phyloP scores from a whole-genome alignment of 164 flowering plant species.

The Hamamelis virginiana region DNA sequence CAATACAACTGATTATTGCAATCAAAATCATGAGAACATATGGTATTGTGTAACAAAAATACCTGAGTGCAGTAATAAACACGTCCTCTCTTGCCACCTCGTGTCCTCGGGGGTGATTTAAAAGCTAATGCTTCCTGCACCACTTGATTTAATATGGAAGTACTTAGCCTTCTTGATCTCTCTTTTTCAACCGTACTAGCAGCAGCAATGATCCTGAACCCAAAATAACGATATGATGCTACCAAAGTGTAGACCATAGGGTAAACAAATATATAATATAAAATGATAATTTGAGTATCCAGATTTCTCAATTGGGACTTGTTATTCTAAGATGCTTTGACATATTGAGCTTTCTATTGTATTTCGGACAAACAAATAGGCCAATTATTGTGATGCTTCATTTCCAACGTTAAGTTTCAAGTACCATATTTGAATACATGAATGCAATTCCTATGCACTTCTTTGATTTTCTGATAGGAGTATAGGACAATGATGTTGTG shows the following conservation, averaged over 20 bases:
- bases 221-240: not conserved
- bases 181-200: slow-evolving; percentile 82
- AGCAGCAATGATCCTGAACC: slow-evolving; percentile 76
- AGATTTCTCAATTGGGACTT: not conserved
- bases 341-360: not conserved
- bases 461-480: too few species aligned
- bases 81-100: slow-evolving; percentile 94
- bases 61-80: slow-evolving; percentile 96
- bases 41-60: not conserved
- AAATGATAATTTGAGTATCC: not conserved
- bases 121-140: slow-evolving; percentile 87
- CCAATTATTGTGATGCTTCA: too few species aligned
- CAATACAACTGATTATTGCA: not conserved
- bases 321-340: not conserved
- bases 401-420: not conserved
- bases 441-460: too few species aligned
- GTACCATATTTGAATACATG: too few species aligned
- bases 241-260: not conserved
- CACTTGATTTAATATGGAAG: slow-evolving; percentile 87
- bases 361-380: not conserved
- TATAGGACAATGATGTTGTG: too few species aligned
- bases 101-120: slow-evolving; percentile 89
- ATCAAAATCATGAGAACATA: not conserved
- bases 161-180: slow-evolving; percentile 88
- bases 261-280: not conserved